phyloP scores from a whole-genome alignment of 202 grass and related monocot species.

The Zoysia matrella region DNA sequence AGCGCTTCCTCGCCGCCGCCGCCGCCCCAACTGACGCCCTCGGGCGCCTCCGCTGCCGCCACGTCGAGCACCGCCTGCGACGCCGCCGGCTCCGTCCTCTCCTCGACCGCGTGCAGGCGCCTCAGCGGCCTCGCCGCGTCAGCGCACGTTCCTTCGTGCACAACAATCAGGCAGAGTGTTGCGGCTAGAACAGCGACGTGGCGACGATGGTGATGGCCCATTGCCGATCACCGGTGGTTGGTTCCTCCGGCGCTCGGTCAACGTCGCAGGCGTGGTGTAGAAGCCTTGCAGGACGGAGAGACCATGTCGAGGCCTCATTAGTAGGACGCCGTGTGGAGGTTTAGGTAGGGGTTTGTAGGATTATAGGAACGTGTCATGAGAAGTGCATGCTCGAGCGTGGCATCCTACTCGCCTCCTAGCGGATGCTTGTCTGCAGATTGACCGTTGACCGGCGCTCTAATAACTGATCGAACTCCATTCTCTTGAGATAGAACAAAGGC shows the following conservation, averaged over 20 bases:
- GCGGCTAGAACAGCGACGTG: neutral
- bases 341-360: conserved; percentile 40
- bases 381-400: conserved; percentile 11
- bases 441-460: conserved; percentile 7
- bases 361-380: neutral
- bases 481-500: too few species aligned
- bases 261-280: neutral
- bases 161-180: conserved; percentile 12
- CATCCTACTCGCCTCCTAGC: conserved; percentile 33
- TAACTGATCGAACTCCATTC: neutral
- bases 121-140: conserved; percentile 28
- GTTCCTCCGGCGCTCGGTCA: neutral
- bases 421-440: neutral
- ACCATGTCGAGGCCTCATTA: neutral
- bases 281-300: neutral
- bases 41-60: conserved; percentile 32
- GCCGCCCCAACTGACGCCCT: conserved; percentile 10
- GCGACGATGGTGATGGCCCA: neutral
- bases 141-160: neutral
- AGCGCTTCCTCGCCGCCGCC: neutral
- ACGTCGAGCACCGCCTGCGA: conserved; percentile 28
- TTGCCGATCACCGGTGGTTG: neutral
- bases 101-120: neutral
- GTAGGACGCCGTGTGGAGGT: conserved; percentile 4
- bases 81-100: neutral